Base-by-base conservation (phyloP, 2,329 filamentous ascomycete species). In the Hypomyces perniciosus region DNA sequence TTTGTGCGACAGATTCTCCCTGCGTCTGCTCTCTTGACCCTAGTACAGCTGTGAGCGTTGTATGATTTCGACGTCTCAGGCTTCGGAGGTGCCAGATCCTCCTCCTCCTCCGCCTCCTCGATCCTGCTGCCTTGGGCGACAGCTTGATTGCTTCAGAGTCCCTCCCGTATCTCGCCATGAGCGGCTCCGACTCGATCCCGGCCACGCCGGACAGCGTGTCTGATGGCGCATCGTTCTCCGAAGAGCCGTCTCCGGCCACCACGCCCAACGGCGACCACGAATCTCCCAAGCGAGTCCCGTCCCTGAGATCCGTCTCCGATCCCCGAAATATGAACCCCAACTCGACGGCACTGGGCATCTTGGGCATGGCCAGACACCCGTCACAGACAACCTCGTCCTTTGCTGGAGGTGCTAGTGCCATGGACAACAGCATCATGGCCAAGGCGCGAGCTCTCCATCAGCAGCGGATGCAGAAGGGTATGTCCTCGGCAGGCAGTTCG, bases 291-390 rank as follows among this genome's bases (percentile, higher is more conserved):
- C 69, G 82, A 65, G 62, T 84, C 52, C 76, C 81, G 20, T 80
- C 81, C 5, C 66, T 83, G 39, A 79, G 83, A 59, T 79, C 81
- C 43, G 68, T 79, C 20, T 82, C 83, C 48, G 80, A 84, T 45
- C 72, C 83, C 20, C 71, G 75, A 56, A 73, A 71, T 49, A 90
- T 95, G 82, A 88, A 81, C 50, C 72, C 86, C 6, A 90, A 84
- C n/a, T 96, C 90, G n/a, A 93, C 86, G 29, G 84, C 88, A 38
- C 74, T 91, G 4, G 90, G 90, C 38, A 80, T 88, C 52, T 73
- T 96, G 61, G 90, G 85, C 67, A 80, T 72, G 57, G 81, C 79
- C 4, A 73, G 82, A 52, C 74, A 79, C 44, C 81, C 80, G 3
- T 64, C 70, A 20, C 69, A 70, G 10, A 62, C 70, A 8, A 62